phyloP scores from a whole-genome alignment of 176 grass and related monocot genomes.

The Eremochloa ophiuroides region DNA sequence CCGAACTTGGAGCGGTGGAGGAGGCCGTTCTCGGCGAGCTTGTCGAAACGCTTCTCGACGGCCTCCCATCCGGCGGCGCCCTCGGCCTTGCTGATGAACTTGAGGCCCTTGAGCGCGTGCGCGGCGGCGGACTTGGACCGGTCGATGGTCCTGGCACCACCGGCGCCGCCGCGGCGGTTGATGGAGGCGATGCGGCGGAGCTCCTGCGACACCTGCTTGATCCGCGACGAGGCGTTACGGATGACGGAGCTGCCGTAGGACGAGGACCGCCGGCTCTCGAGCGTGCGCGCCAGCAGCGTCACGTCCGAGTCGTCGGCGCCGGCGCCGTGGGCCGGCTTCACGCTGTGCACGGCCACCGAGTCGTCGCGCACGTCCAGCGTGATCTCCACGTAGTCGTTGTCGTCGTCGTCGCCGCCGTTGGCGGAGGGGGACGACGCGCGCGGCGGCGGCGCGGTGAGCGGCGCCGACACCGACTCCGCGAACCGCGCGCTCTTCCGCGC shows the following conservation, averaged over 20 bases:
- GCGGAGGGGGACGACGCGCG: no score
- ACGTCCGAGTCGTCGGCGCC: conserved; percentile 57
- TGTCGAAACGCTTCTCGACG: conserved; percentile 70
- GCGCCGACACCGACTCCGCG: conserved; percentile 46
- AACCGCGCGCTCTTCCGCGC: conserved; percentile 74
- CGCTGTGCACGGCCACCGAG: conserved; percentile 93
- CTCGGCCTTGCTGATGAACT: conserved; percentile 79
- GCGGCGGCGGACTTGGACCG: conserved; percentile 66
- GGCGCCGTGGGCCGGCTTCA: conserved; percentile 40
- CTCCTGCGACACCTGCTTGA: conserved; percentile 96
- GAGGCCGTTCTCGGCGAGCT: conserved; percentile 51
- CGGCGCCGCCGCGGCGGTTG: conserved; percentile 15
- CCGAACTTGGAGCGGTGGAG: conserved; percentile 79
- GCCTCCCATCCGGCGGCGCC: conserved; percentile 50
- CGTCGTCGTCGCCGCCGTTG: conserved; percentile 56
- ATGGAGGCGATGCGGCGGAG: conserved; percentile 62
- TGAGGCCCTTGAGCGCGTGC: conserved; percentile 93
- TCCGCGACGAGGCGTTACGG: conserved; percentile 70
- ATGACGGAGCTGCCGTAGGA: conserved; percentile 48
- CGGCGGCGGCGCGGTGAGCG: conserved; percentile 10
- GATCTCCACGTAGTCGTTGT: conserved; percentile 87
- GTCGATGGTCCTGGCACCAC: conserved; percentile 47
- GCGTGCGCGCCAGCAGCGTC: conserved; percentile 57
- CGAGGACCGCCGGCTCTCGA: conserved; percentile 56
- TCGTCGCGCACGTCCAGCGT: conserved; percentile 96